phyloP scores from a whole-genome alignment of 257 asterid species.

The Apocynum venetum region DNA sequence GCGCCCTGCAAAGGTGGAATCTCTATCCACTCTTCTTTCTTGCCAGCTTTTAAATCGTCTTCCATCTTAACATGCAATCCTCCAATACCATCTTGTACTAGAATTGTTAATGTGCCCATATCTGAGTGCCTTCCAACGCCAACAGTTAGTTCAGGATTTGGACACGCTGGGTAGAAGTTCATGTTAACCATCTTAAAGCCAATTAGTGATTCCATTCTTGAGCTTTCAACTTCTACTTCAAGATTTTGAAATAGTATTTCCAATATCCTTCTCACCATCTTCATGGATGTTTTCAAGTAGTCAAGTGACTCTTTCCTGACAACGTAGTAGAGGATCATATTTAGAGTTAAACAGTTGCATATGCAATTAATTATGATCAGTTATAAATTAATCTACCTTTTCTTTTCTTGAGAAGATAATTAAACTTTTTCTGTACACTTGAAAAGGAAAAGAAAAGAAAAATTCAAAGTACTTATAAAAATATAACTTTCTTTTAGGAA shows the following conservation, averaged over 20 bases:
- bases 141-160: constrained; percentile 37
- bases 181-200: constrained; percentile 35
- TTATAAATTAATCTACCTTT: not conserved
- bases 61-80: constrained; percentile 40
- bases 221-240: constrained; percentile 22
- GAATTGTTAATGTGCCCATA: constrained; percentile 36
- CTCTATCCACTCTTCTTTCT: constrained; percentile 32
- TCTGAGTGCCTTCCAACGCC: constrained; percentile 41
- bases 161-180: constrained; percentile 38
- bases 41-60: constrained; percentile 6
- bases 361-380: too few species aligned
- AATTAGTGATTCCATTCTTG: constrained; percentile 20
- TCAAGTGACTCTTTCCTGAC: constrained; percentile 28
- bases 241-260: constrained; percentile 24
- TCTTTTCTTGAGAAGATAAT: not conserved
- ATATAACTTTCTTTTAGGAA: too few species aligned
- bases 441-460: too few species aligned
- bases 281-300: constrained; percentile 27
- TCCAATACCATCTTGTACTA: constrained; percentile 45
- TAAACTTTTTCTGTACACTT: too few species aligned
- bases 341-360: too few species aligned
- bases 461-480: too few species aligned
- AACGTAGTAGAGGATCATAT: not conserved
- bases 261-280: constrained; percentile 27
- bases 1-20: constrained; percentile 37